Percentiles rank a stretch among this genome's conserved stretches.
phyloP scores from a whole-genome alignment of 768 basidiomycete genomes.

The Kondoa malvinella region DNA sequence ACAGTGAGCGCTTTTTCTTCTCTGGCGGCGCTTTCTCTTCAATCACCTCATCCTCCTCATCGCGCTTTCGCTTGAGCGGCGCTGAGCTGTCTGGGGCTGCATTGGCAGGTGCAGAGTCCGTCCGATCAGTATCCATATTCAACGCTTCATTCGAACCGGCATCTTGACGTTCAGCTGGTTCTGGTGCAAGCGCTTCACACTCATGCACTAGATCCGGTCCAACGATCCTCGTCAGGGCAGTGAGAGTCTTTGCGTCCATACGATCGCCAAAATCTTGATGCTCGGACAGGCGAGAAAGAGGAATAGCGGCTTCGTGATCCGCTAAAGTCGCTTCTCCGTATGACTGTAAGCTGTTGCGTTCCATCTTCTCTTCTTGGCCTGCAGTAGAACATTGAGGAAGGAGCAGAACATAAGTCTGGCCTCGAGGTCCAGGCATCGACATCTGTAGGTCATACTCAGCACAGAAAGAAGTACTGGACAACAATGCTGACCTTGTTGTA shows the following conservation, averaged over 20 bases:
- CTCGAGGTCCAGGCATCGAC: background rate
- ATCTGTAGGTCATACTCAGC: background rate
- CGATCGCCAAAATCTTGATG: background rate
- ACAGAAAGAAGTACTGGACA: background rate
- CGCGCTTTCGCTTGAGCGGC: background rate
- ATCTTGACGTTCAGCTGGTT: background rate
- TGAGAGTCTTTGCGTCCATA: background rate
- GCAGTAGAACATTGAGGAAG: conserved; percentile 2
- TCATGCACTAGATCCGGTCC: background rate
- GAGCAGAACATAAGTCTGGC: background rate
- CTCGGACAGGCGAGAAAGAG: too few species aligned
- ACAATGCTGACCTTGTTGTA: background rate
- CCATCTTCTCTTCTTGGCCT: conserved; percentile 4
- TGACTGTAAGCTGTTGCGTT: background rate
- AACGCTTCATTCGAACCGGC: background rate
- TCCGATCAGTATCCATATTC: background rate
- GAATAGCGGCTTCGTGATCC: background rate
- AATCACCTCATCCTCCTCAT: background rate
- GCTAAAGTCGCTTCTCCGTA: background rate
- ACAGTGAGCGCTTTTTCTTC: background rate
- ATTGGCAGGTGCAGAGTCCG: background rate
- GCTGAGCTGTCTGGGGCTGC: background rate
- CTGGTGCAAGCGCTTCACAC: background rate
- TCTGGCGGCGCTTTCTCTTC: background rate
- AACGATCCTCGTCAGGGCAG: background rate